Base-by-base conservation (phyloP, 208 protist species). In the Crithidia fasciculata region DNA sequence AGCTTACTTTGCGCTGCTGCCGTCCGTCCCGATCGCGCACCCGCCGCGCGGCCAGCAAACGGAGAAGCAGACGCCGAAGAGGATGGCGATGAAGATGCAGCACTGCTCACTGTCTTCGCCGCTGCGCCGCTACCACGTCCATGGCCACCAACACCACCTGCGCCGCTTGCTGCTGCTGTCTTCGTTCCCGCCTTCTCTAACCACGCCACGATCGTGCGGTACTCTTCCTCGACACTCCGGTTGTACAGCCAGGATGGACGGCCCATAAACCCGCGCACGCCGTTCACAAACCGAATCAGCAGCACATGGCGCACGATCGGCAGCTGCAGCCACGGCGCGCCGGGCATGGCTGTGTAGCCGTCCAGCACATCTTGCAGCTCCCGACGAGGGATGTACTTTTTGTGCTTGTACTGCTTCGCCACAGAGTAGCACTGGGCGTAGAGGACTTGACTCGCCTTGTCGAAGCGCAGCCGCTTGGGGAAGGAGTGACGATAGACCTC, bases 231-330 rank as follows among this genome's bases (percentile, higher is more conserved):
- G 6, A 93, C 89, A 55, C 74, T 84, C 2, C 84, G 75, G 50
- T 81, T 93, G 76, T 90, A 90, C 12, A 97, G 86, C 93, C 93
- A 97, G 9, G 83, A 91, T 45, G 54, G 73, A 16, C 63, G 62
- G 8, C 90, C 91, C 10, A 55, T 58, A 45, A 76, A 70, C 41
- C 76, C 69, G 5, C 90, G 87, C 4, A 93, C 41, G 15, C 78
- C 70, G 54, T 95, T 97, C 44, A 94, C 87, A 59, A 82, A 59
- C 3, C 89, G 89, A 41, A 94, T 71, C 13, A 93, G 78, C 39
- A 94, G 66, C 4, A 97, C 53, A 43, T 95, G 90, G 43, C 93
- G 86, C 8, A 97, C 62, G 19, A 97, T 47, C n/a, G 93, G 93
- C 40, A 95, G 72, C 64, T 93, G 87, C 52, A 94, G 66, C 78